phyloP scores from a whole-genome alignment of 768 basidiomycete species.

The Lactarius deliciosus region DNA sequence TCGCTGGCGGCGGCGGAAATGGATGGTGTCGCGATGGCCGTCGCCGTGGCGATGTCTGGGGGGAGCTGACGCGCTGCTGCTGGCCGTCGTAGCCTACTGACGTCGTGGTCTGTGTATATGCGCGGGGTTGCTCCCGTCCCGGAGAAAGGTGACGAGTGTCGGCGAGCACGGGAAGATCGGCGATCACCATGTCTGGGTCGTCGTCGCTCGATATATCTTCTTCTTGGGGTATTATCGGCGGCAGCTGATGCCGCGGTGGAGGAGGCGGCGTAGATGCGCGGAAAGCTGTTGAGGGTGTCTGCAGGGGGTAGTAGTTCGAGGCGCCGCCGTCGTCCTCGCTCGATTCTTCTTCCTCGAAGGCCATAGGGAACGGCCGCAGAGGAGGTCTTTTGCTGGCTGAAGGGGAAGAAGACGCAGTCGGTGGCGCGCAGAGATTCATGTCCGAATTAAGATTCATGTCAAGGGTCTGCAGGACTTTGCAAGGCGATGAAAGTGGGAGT shows the following conservation, averaged over 20 bases:
- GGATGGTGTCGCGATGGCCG: neutral
- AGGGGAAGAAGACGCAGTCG: neutral
- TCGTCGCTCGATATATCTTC: conserved; percentile 18
- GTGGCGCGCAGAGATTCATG: neutral
- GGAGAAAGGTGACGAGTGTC: neutral
- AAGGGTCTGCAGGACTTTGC: conserved; percentile 14
- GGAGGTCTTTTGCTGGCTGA: neutral
- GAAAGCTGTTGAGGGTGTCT: neutral
- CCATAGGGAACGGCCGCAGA: conserved; percentile 17
- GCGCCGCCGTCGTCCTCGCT: neutral
- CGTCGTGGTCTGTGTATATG: neutral
- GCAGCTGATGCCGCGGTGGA: neutral
- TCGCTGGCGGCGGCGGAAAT: neutral
- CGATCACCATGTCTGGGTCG: conserved; percentile 6
- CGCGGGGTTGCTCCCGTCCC: neutral
- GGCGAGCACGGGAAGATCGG: conserved; percentile 13
- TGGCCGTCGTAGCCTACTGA: neutral
- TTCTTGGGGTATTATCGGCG: conserved; percentile 11
- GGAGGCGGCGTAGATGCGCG: neutral
- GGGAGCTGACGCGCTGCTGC: neutral
- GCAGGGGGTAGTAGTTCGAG: neutral
- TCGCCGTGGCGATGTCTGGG: neutral
- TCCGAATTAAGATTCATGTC: conserved; percentile 1
- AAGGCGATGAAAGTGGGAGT: conserved; percentile 11
- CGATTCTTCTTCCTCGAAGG: conserved; percentile 21